A percentile compares a stretch with the other conserved stretches of the same genome.
These are phyloP conservation scores for Pholiota conissans DNA, from an alignment of 768 basidiomycete genomes.

Conservation along the genomic window DNA sequence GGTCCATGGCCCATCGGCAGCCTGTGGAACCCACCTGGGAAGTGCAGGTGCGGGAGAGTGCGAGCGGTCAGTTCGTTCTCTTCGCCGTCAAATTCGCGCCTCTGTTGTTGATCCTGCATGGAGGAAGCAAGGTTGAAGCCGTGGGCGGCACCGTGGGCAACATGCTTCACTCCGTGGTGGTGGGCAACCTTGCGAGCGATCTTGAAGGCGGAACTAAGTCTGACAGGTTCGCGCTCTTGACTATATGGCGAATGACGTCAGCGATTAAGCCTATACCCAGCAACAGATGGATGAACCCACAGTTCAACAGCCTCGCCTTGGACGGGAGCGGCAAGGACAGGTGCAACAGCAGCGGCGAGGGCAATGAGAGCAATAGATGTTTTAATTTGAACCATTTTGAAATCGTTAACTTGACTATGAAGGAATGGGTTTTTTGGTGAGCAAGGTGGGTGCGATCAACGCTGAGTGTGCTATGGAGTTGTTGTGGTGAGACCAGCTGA, in stretches of 20 bases:
- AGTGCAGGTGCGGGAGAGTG: no score
- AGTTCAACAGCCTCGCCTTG: constrained; percentile 9
- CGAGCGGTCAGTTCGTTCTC: neutral
- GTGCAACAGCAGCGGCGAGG: constrained; percentile 18
- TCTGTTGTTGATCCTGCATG: neutral
- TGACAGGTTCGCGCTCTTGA: constrained; percentile 7
- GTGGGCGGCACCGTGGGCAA: neutral
- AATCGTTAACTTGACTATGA: constrained; percentile 3
- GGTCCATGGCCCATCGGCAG: no score
- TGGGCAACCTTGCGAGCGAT: no score
- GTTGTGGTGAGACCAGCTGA: constrained; percentile 26
- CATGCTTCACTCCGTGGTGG: no score
- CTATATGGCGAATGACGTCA: neutral
- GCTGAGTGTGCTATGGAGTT: constrained; percentile 9
- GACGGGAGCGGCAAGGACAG: constrained; percentile 17
- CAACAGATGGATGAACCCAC: neutral
- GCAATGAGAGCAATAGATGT: constrained; percentile 17
- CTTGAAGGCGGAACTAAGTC: neutral
- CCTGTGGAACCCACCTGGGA: no score
- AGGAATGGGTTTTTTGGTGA: constrained; percentile 3
- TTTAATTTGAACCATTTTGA: constrained; percentile 23
- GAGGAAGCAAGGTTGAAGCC: no score
- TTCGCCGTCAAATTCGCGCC: neutral
- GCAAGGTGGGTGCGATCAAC: constrained; percentile 17
- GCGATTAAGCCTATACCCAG: neutral